Evolutionary conservation across 768 basidiomycete species (phyloP), one percentile per base, ranked within the genome.

Genomic region (Lactarius sanguifluus): DNA sequence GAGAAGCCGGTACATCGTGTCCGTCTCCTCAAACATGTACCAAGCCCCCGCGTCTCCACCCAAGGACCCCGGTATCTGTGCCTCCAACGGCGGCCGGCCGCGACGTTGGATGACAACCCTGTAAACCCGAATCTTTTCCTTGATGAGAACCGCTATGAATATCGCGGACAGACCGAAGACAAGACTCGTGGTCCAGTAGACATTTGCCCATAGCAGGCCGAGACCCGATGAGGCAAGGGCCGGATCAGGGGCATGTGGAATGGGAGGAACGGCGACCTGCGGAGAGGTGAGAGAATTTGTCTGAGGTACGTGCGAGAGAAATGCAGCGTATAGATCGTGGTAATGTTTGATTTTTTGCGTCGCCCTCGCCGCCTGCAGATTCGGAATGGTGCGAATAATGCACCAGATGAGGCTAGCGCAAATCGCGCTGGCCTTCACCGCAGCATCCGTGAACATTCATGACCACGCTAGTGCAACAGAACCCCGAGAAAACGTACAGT

Each of bases 171-270:
- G 16, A 34, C 36, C 18, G 38, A 66, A 66, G 16, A 57, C 36
- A n/a, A 66, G 25, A 32, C 54, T 15, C 25, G 60, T 38, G 16
- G n/a, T 1, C 60, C 60, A 66, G 43, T 38, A 66, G 43, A 40
- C 12, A n/a, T 62, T 62, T 25, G 23, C 6, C 55, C 45, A 32
- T 6, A 66, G 13, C 45, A 62, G 3, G 36, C 6, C 20, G 25
- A 20, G 52, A n/a, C 10, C 15, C 9, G 12, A n/a, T 6, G 7
- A 3, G 34, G 61, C 56, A 18, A 32, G 16, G 28, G 8, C 9
- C n/a, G 30, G 16, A 8, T 38, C 10, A 16, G 2, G 16, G 18
- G 23, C 20, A 41, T 41, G 15, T 1, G 38, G 32, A n/a, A 20
- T n/a, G 18, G 60, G 61, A 20, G 56, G 25, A 30, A 57, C 16